Evolutionary conservation across 108 stramenopile species (phyloP), one percentile per base, ranked within the genome.

Genomic region (Cyclotella choctawhatcheeana): DNA sequence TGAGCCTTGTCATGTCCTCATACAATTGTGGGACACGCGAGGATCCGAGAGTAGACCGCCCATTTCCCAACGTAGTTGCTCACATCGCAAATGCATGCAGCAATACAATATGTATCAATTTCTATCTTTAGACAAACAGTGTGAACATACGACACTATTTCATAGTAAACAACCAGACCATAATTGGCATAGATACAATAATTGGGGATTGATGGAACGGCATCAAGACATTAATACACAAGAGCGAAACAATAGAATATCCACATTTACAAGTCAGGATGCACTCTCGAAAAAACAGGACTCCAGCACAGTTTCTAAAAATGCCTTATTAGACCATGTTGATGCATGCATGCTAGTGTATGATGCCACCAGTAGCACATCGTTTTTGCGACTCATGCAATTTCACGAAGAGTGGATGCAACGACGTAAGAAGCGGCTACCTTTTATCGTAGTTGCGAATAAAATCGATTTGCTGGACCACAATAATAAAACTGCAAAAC

Each of bases 21-120:
- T 90, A 16, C 89, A 90, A 69, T 53, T 91, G 10, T 91, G 90
- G 88, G 93, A 94, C 71, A 94, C 93, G 14, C 88, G 86, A 2
- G 93, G 93, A 17, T 58, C 81, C 58, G 90, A 92, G 67, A n/a
- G n/a, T n/a, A n/a, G n/a, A n/a, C 74, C 77, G 20, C 67, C 84
- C n/a, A n/a, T 5, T 32, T 24, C 7, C 64, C 79, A 12, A n/a
- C n/a, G n/a, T n/a, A n/a, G n/a, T n/a, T 55, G 25, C 14, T 32
- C 45, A 7, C 21, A 43, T 52, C 59, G 52, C 32, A 64, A 59
- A 53, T 40, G 53, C 31, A 45, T 47, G 21, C 55, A 51, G 1
- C 51, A 53, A 20, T 52, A 48, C 20, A 55, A 71, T 22, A 64
- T 61, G 30, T 60, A 71, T 60, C 77, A 78, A 44, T 79, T 70